A percentile compares a stretch with the other conserved stretches of the same genome.
Evolutionary conservation across 352 stramenopile genomes (phyloP).

Genomic region (Pythium apleroticum): DNA sequence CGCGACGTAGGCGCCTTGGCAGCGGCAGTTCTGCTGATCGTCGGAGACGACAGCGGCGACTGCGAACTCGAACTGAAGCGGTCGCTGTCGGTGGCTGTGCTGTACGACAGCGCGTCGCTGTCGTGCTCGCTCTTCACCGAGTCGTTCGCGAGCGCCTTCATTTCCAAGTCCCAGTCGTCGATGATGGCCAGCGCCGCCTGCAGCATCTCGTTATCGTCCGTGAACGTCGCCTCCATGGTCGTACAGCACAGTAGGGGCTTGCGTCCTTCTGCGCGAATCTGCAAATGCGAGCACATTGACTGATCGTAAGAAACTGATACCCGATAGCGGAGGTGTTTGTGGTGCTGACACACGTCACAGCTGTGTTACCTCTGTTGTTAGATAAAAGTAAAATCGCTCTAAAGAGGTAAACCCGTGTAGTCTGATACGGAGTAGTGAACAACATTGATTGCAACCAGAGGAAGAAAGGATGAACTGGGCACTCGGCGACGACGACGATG

Average conservation of each 20-base stretch:
- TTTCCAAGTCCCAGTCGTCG: slow-evolving; percentile 14
- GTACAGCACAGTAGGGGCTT: no score
- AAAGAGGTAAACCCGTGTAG: not conserved
- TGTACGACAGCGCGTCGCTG: not conserved
- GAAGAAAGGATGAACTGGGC: not conserved
- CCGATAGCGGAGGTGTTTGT: not conserved
- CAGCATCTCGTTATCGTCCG: slow-evolving; percentile 14
- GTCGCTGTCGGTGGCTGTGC: slow-evolving; percentile 6
- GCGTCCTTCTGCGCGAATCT: no score
- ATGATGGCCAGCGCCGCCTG: slow-evolving; percentile 18
- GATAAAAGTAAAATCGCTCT: not conserved
- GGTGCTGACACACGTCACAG: not conserved
- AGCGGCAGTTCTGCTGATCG: not conserved
- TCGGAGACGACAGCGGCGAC: not conserved
- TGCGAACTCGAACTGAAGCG: not conserved
- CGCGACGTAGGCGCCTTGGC: not conserved
- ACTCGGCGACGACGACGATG: not conserved
- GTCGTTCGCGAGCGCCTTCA: not conserved
- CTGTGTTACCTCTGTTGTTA: not conserved
- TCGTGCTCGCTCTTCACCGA: not conserved
- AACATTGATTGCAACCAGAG: not conserved
- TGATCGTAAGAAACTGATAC: no score
- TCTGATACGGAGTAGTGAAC: not conserved
- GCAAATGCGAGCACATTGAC: no score
- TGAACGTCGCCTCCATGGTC: not conserved